phyloP scores from a whole-genome alignment of 2,329 filamentous ascomycete genomes.

The Metarhizium humberi region DNA sequence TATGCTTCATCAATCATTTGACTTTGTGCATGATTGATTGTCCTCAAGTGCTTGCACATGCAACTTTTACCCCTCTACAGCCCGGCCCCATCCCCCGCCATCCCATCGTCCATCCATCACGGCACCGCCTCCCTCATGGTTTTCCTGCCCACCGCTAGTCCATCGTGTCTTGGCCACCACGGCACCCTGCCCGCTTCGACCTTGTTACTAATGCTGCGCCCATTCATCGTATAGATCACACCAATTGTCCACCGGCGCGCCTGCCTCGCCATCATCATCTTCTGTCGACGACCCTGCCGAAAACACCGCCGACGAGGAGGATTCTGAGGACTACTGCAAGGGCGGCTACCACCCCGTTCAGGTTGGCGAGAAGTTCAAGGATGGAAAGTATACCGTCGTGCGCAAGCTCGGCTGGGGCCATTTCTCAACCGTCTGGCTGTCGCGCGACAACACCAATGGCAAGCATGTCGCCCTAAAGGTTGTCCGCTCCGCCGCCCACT shows the following conservation, averaged over 20 bases:
- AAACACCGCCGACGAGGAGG: slow-evolving; percentile 94
- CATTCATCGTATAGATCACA: slow-evolving; percentile 33
- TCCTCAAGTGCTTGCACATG: not conserved
- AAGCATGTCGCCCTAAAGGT: slow-evolving; percentile 98
- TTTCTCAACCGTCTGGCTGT: slow-evolving; percentile 92
- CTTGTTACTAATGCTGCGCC: slow-evolving; percentile 3
- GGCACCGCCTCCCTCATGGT: not conserved
- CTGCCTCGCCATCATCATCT: slow-evolving; percentile 69
- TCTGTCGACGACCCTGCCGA: slow-evolving; percentile 78
- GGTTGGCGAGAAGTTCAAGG: slow-evolving; percentile 94
- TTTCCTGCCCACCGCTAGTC: slow-evolving; percentile 1
- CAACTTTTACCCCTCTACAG: not conserved
- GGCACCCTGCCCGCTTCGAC: slow-evolving; percentile 9
- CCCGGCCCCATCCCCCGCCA: not conserved
- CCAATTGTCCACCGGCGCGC: slow-evolving; percentile 47
- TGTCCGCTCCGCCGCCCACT: slow-evolving; percentile 93
- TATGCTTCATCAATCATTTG: not conserved
- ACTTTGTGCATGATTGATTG: too few species aligned
- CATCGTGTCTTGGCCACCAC: not conserved
- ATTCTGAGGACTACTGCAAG: slow-evolving; percentile 99
- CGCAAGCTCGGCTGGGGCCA: slow-evolving; percentile 97
- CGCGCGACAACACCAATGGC: slow-evolving; percentile 72
- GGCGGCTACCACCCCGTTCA: slow-evolving; percentile 94
- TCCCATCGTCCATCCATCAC: not conserved
- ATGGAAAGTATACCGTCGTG: slow-evolving; percentile 92